Evolutionary conservation across 1,139 yeast species (phyloP), one percentile per base, ranked within the genome.

Genomic region (Hyphopichia fennica): DNA sequence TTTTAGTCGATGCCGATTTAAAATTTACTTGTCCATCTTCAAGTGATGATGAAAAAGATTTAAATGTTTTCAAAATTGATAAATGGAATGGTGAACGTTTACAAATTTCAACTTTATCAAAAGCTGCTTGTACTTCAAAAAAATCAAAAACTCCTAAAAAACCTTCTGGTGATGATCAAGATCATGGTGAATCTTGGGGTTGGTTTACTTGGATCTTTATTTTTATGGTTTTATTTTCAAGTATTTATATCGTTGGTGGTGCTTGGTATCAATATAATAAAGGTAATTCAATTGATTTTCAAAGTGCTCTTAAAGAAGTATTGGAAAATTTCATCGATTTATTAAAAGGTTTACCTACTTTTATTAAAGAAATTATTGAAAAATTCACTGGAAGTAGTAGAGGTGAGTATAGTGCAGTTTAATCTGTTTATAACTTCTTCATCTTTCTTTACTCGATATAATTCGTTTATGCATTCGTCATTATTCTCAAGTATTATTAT

Each of bases 321-420:
- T 74, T 87, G 35, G 96, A 87, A 51, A 79, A 86, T 38, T 70
- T 82, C 39, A 65, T 77, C 35, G 87, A 81, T 45, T 69, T 84
- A 34, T 59, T 79, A 33, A 69, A 72, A 23, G 83, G 90, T 4
- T 65, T 88, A 41, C 95, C 96, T 3, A 82, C 81, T 32, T 85
- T 91, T 50, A 57, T 80, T 29, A 75, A 72, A 48, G 96, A 90
- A 62, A 75, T 90, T 4, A 68, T 82, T 35, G 80, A 79, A 45
- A 87, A 84, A 51, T 72, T 91, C 47, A 77, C 89, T 20, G 88
- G 95, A n/a, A 62, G 73, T 37, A 75, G 75, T 53, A 79, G 96
- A 59, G 96, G 95, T 15, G 97, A 96, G 27, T 90, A 90, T 61
- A 84, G 95, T 60, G 97, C 97, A 28, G 96, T 90, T 9, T 17